Percentiles rank a stretch among this genome's conserved stretches.
Evolutionary conservation across 2,329 filamentous ascomycete genomes (phyloP).

Genomic region (Aspergillus pseudoviridinutans): DNA sequence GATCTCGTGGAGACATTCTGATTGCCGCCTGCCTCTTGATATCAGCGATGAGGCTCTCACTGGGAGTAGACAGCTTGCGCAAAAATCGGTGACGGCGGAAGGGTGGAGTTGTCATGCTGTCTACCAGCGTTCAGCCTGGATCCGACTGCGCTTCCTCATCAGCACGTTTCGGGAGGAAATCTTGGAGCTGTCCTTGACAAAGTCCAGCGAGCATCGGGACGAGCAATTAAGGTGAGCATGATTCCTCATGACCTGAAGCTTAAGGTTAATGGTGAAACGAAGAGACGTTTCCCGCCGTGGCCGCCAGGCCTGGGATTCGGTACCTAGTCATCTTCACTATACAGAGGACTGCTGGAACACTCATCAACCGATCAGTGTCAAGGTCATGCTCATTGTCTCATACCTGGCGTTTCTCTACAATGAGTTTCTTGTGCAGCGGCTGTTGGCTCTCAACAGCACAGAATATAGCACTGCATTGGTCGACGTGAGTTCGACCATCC

Average conservation of each 20-base stretch:
- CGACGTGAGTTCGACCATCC: slow-evolving; percentile 19
- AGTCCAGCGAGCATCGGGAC: slow-evolving; percentile 8
- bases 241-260: neutral
- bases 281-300: slow-evolving; percentile 23
- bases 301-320: slow-evolving; percentile 16
- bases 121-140: slow-evolving; percentile 21
- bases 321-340: slow-evolving; percentile 21
- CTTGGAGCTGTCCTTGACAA: slow-evolving; percentile 20
- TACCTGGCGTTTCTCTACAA: slow-evolving; percentile 26
- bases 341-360: slow-evolving; percentile 14
- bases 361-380: slow-evolving; percentile 19
- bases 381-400: slow-evolving; percentile 29
- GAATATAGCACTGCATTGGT: slow-evolving; percentile 14
- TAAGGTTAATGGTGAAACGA: neutral
- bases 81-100: slow-evolving; percentile 11
- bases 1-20: slow-evolving; percentile 20
- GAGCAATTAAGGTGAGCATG: slow-evolving; percentile 16
- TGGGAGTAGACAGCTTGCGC: slow-evolving; percentile 1
- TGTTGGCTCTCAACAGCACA: slow-evolving; percentile 23
- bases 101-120: slow-evolving; percentile 17
- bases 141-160: slow-evolving; percentile 22
- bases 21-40: slow-evolving; percentile 22
- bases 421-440: slow-evolving; percentile 23
- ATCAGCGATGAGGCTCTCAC: slow-evolving; percentile 18
- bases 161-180: slow-evolving; percentile 25